These are phyloP conservation scores for Lignosus rhinocerotis DNA, from an alignment of 1,284 basidiomycete genomes.

Conservation along the genomic window DNA sequence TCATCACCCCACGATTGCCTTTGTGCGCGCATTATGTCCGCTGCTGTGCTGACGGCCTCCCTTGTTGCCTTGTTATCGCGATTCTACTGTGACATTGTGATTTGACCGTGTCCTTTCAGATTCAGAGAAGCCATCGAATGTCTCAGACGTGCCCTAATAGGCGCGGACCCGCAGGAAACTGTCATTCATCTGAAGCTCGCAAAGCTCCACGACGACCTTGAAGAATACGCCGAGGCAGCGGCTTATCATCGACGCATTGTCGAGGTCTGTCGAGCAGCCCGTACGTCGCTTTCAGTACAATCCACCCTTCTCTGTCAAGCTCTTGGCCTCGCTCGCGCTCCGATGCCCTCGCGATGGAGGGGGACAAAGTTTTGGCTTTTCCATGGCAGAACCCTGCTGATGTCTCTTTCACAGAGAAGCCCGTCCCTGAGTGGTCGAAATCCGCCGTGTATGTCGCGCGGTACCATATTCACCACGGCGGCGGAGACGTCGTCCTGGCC, in stretches of 20 bases:
- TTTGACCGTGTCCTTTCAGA: constrained; percentile 39
- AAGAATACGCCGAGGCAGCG: constrained; percentile 65
- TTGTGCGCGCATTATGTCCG: constrained; percentile 21
- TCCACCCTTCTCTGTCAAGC: constrained; percentile 3
- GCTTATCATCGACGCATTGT: constrained; percentile 75
- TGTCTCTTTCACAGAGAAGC: constrained; percentile 48
- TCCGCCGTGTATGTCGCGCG: constrained; percentile 83
- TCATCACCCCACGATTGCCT: not conserved
- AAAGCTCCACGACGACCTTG: constrained; percentile 67
- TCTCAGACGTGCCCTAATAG: constrained; percentile 84
- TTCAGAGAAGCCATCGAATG: constrained; percentile 86
- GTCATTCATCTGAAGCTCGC: constrained; percentile 79
- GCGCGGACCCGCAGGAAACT: constrained; percentile 81
- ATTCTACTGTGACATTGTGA: not conserved
- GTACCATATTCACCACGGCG: constrained; percentile 63
- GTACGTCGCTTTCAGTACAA: constrained; percentile 25
- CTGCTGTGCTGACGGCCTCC: constrained; percentile 19
- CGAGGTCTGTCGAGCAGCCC: constrained; percentile 68
- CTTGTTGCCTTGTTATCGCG: constrained; percentile 3
- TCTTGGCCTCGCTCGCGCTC: not conserved
- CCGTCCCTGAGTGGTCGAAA: constrained; percentile 73
- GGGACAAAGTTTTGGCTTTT: not conserved
- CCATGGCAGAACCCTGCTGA: not conserved
- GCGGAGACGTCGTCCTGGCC: constrained; percentile 63
- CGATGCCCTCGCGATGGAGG: not conserved